Evolutionary conservation across 129 eudicot genomes (phyloP).

Genomic region (Saussurea involucrata): DNA sequence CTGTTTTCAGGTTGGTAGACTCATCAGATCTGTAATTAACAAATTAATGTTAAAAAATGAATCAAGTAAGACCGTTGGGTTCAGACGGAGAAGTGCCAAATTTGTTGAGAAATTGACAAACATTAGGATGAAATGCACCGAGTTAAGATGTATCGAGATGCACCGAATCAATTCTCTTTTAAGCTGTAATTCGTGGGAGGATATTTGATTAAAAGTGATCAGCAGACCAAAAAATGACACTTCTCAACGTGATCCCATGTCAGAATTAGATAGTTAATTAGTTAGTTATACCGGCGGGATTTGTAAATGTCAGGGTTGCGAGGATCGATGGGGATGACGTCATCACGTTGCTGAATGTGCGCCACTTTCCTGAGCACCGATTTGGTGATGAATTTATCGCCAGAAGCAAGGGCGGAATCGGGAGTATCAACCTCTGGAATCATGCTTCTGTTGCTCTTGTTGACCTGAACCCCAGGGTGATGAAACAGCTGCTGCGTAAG

Average conservation of each 20-base stretch:
- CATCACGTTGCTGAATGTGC: slow-evolving; percentile 27
- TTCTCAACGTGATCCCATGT: too few species aligned
- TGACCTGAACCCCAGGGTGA: slow-evolving; percentile 38
- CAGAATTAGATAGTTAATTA: too few species aligned
- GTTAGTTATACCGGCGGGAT: slow-evolving; percentile 2
- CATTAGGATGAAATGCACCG: too few species aligned
- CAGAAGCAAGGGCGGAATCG: slow-evolving; percentile 18
- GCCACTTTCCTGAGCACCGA: slow-evolving; percentile 32
- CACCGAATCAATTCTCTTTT: too few species aligned
- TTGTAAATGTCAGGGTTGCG: slow-evolving; percentile 9
- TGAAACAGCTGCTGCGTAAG: slow-evolving; percentile 25
- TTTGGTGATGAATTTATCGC: slow-evolving; percentile 24
- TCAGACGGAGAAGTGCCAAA: too few species aligned
- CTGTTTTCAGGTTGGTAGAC: slow-evolving; percentile 25
- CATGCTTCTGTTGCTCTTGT: slow-evolving; percentile 35
- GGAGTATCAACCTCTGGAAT: slow-evolving; percentile 31
- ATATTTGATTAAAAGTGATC: too few species aligned
- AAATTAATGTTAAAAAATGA: background rate
- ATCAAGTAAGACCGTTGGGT: too few species aligned
- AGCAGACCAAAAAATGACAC: too few species aligned
- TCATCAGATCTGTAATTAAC: slow-evolving; percentile 19
- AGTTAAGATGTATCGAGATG: too few species aligned
- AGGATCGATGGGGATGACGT: slow-evolving; percentile 4
- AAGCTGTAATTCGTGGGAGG: too few species aligned
- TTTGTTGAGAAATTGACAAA: too few species aligned